phyloP scores from a whole-genome alignment of 2,329 filamentous ascomycete species.

The Penicillium nordicum region DNA sequence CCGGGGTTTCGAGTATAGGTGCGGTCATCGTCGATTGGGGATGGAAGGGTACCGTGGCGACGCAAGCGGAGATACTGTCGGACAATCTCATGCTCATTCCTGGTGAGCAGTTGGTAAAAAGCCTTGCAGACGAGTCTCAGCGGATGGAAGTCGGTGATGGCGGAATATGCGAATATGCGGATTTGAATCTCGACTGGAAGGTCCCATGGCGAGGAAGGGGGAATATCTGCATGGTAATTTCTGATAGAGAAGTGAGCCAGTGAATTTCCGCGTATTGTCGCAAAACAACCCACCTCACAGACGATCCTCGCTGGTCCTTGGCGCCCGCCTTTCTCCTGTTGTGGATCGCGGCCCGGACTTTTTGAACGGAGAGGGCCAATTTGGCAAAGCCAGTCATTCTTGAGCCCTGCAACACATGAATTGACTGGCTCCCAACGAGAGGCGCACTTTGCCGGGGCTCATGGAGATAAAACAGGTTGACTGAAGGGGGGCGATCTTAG shows the following conservation, averaged over 20 bases:
- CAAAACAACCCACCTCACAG: background rate
- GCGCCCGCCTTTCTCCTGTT: constrained; percentile 25
- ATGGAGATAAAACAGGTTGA: background rate
- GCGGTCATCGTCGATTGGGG: constrained; percentile 34
- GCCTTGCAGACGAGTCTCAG: constrained; percentile 41
- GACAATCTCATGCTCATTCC: constrained; percentile 41
- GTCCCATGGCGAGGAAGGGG: constrained; percentile 37
- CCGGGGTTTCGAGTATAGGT: constrained; percentile 41
- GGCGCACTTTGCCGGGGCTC: background rate
- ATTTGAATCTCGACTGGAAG: constrained; percentile 44
- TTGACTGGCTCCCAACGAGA: constrained; percentile 23
- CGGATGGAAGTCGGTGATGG: constrained; percentile 35
- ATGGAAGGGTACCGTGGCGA: constrained; percentile 43
- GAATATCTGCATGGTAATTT: constrained; percentile 22
- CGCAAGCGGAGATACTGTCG: constrained; percentile 42
- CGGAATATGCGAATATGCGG: constrained; percentile 41
- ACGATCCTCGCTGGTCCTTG: constrained; percentile 24
- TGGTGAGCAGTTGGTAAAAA: constrained; percentile 36
- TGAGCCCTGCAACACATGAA: constrained; percentile 24
- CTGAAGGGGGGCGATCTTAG: background rate
- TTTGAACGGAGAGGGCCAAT: constrained; percentile 31
- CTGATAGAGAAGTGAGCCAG: constrained; percentile 9
- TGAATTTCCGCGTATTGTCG: background rate
- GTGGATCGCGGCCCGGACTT: constrained; percentile 32
- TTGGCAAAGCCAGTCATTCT: constrained; percentile 38